A percentile compares a stretch with the other conserved stretches of the same genome.
phyloP scores from a whole-genome alignment of 768 basidiomycete genomes.

The Leccinum uliginosum region DNA sequence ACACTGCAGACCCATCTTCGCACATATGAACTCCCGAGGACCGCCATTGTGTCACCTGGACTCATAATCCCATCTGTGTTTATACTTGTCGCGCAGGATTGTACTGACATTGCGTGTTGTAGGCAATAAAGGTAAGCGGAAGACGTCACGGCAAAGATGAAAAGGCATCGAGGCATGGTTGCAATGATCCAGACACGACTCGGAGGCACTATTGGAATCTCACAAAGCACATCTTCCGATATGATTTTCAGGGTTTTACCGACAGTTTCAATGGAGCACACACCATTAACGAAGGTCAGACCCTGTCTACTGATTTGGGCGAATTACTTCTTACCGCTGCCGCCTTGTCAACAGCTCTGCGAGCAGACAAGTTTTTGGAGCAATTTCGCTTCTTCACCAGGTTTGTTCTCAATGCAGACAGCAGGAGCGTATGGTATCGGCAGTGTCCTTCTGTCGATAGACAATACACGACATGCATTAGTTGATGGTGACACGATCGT shows the following conservation, averaged over 20 bases:
- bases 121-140: constrained; percentile 23
- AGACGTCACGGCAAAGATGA: constrained; percentile 13
- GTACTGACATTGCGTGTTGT: constrained; percentile 2
- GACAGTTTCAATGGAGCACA: constrained; percentile 36
- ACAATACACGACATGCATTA: too few species aligned
- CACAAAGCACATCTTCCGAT: constrained; percentile 45
- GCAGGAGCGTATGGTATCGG: constrained; percentile 4
- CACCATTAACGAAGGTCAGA: constrained; percentile 27
- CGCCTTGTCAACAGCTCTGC: constrained; percentile 19
- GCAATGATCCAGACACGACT: constrained; percentile 37
- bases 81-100: background rate
- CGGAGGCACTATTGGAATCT: constrained; percentile 41
- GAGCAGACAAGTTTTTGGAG: constrained; percentile 27
- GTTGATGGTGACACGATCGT: too few species aligned
- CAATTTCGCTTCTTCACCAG: constrained; percentile 30
- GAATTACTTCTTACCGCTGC: constrained; percentile 6
- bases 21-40: constrained; percentile 19
- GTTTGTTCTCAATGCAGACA: constrained; percentile 32
- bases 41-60: constrained; percentile 36
- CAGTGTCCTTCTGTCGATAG: too few species aligned
- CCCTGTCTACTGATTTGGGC: background rate
- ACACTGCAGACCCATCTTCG: constrained; percentile 32
- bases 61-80: too few species aligned
- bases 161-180: constrained; percentile 11
- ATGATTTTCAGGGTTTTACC: constrained; percentile 27